Evolutionary conservation across 73 alveolate genomes (phyloP).

Genomic region (Paramecium octaurelia): DNA sequence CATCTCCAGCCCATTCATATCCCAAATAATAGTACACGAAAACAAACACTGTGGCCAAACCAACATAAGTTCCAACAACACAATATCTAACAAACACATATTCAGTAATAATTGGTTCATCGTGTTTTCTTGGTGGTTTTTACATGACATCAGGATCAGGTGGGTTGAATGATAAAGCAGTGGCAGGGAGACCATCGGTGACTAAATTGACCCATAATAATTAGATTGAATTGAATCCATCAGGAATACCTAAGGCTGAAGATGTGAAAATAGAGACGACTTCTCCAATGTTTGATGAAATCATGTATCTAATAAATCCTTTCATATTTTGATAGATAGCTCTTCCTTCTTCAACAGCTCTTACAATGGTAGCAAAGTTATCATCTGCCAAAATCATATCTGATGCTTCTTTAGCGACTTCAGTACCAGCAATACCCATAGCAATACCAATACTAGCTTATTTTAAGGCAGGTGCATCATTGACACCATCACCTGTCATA

Average conservation of each 20-base stretch:
- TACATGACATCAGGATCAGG: conserved; percentile 96
- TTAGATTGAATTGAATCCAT: conserved; percentile 97
- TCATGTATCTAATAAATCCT: conserved; percentile 97
- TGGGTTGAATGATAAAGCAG: conserved; percentile 98
- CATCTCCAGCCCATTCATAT: conserved; percentile 66
- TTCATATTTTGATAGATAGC: conserved; percentile 98
- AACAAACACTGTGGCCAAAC: conserved; percentile 87
- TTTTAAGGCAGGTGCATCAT: conserved; percentile 99
- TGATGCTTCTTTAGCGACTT: conserved; percentile 98
- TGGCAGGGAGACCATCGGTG: conserved; percentile 98
- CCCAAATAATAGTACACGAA: conserved; percentile 75
- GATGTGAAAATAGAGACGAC: conserved; percentile 97
- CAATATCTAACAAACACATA: conserved; percentile 72
- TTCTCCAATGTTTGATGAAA: conserved; percentile 98
- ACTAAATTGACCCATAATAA: conserved; percentile 99
- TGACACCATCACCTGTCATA: conserved; percentile 99
- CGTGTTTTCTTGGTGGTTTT: conserved; percentile 88
- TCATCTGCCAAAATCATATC: conserved; percentile 99
- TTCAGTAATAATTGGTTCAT: conserved; percentile 73
- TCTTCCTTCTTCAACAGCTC: conserved; percentile 99
- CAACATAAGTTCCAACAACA: conserved; percentile 90
- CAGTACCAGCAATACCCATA: conserved; percentile 99
- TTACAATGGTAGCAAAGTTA: conserved; percentile 97
- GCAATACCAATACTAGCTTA: conserved; percentile 99
- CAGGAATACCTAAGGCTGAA: conserved; percentile 98